Evolutionary conservation across 75 land plant species (phyloP).

Genomic region (Adiantum capillusveneris): DNA sequence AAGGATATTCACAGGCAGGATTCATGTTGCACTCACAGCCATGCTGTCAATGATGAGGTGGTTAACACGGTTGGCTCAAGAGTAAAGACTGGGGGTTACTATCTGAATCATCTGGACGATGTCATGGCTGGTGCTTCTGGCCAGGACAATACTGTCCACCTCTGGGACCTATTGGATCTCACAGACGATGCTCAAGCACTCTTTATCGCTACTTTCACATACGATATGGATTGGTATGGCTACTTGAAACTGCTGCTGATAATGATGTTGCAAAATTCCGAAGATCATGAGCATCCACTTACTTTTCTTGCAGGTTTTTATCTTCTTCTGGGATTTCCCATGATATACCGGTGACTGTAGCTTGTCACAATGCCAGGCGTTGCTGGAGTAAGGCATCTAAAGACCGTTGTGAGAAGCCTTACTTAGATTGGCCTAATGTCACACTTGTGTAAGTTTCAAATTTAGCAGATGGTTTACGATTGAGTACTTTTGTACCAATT

Average conservation of each 20-base stretch:
- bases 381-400: conserved; percentile 49
- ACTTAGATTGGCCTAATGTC: conserved; percentile 62
- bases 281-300: no score
- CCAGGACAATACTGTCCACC: conserved; percentile 23
- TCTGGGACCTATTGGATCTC: conserved; percentile 59
- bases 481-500: no score
- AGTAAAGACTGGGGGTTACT: conserved; percentile 3
- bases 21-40: no score
- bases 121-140: conserved; percentile 8
- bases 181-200: conserved; percentile 39
- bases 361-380: conserved; percentile 61
- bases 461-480: no score
- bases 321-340: conserved; percentile 41
- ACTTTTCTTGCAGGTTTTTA: conserved; percentile 50
- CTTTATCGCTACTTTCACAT: conserved; percentile 76
- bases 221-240: conserved; percentile 58
- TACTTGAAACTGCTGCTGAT: not conserved
- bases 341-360: conserved; percentile 64
- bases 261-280: no score
- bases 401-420: conserved; percentile 44
- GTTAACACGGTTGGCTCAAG: no score
- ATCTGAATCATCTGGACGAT: conserved; percentile 45
- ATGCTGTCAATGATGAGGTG: no score
- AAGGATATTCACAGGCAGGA: no score
- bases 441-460: conserved; percentile 54